Percentiles rank a stretch among this genome's conserved stretches.
These are phyloP conservation scores for Gillenia trifoliata DNA, from an alignment of 306 rosid genomes.

Conservation along the genomic window DNA sequence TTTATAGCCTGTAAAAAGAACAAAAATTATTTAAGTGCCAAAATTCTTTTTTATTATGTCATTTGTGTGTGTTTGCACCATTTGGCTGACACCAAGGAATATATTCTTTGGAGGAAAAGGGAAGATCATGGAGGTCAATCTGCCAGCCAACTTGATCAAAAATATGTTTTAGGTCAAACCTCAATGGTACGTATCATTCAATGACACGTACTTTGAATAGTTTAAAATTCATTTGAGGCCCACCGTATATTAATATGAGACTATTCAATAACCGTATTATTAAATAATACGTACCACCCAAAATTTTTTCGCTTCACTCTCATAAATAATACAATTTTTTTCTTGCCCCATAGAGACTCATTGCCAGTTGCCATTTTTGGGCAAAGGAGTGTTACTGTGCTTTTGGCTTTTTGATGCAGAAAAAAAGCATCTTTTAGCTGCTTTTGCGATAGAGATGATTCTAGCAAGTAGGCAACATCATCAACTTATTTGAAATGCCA, in stretches of 20 bases:
- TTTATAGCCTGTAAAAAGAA: constrained; percentile 4
- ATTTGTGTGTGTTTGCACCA: not conserved
- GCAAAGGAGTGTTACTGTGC: not conserved
- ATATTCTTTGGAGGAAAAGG: not conserved
- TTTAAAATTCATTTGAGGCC: no score
- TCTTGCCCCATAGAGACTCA: not conserved
- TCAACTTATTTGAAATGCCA: constrained; percentile 1
- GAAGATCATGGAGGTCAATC: not conserved
- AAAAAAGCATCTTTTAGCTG: not conserved
- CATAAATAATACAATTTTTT: not conserved
- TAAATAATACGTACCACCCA: no score
- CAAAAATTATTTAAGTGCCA: not conserved
- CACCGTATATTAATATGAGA: no score
- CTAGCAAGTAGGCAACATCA: not conserved
- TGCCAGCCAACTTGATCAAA: not conserved
- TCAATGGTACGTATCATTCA: no score
- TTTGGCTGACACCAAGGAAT: constrained; percentile 2
- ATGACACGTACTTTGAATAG: no score
- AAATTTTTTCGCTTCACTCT: no score
- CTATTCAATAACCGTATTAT: no score
- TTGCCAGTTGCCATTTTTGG: constrained; percentile 2
- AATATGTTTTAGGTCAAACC: not conserved
- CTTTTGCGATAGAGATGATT: not conserved
- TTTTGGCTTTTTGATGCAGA: not conserved
- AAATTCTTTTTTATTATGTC: not conserved